Evolutionary conservation across 306 rosid species (phyloP), one percentile per base, ranked within the genome.

Genomic region (Macrotyloma uniflorum): DNA sequence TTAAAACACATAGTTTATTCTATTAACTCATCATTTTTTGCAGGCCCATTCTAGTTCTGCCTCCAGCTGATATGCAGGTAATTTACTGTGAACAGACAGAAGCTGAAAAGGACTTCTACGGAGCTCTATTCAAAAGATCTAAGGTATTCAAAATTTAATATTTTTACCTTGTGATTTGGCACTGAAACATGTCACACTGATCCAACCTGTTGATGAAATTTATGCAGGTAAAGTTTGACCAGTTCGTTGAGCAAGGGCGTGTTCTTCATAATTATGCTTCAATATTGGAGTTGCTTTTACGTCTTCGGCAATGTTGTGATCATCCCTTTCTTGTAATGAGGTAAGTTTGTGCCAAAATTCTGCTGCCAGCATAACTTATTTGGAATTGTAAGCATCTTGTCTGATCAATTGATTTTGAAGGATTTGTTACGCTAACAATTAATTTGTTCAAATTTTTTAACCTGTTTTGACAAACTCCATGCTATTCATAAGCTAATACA

Each of bases 291-390:
- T 82, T 94, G 61, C 97, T 94, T 77, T 90, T 94, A 85, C 98
- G 98, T 74, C 98, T 94, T 70, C 94, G 97, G 62, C 98, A 94
- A 79, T 94, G 98, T 63, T 94, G 98, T 59, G 97, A 94, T 83
- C 97, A 94, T 81, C 98, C 98, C 28, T 94, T 92, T 90, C 97
- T 94, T 75, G 98, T 94, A 76, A 92, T 92, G 98, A 94, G 98
- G 98, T 94, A 61, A 23, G 36, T 49, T 66, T 33, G 46, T 62
- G 26, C 62, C 4, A 32, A 67, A 49, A 30, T 71, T 79, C 46
- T 66, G 42, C 75, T 33, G 69, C 63, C 58, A 19, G 36, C 40
- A 49, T 32, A 58, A 20, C 33, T 65, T 66, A 59, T 28, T n/a
- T 61, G 54, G 36, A 22, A 76, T 46, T 42, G 18, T 36, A 51